Base-by-base conservation (phyloP, 2,329 filamentous ascomycete species). In the Alternaria sp. region DNA sequence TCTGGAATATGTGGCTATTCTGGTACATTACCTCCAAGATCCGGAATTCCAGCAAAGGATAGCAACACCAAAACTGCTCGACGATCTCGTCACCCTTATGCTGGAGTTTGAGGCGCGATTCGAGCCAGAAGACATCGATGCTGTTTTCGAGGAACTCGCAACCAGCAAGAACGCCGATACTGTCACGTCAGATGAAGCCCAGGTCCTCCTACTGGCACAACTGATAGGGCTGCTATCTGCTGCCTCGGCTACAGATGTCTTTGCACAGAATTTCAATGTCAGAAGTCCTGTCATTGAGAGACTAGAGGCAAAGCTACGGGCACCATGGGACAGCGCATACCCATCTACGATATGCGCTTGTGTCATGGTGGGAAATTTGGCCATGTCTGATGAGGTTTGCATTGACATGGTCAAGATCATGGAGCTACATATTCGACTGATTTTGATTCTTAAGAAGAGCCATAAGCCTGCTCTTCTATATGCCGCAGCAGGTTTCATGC, bases 281-380 rank as follows among this genome's bases (percentile, higher is more conserved):
- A 58, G 62, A 32, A 75, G 68, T 47, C 67, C 70, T 7, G 64
- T 75, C 8, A 65, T 77, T 9, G 66, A 71, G 38, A 72, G 69
- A 32, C 48, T 76, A 11, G 69, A 64, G 43, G 63, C 72, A 4
- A 75, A 71, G 39, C 44, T 77, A 22, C 57, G 64, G 18, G 62
- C 64, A 16, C 48, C 64, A 36, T 58, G 57, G 47, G 54, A 55
- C 42, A 57, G 55, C 20, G 60, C 60, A 24, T 63, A 64, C 4
- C 76, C 73, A 39, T 75, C 70, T 6, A 72, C 67, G 2, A 73
- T 78, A 36, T 78, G 72, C 43, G 69, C 71, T 32, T 79, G 75
- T 53, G 72, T 79, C 39, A 74, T 77, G 46, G 71, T 79, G n/a
- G 78, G 77, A 4, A 79, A 79, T 43, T 57, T 79, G 28, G 76